These are phyloP conservation scores for Cyclocybe cylindracea DNA, from an alignment of 768 basidiomycete genomes.

Conservation along the genomic window DNA sequence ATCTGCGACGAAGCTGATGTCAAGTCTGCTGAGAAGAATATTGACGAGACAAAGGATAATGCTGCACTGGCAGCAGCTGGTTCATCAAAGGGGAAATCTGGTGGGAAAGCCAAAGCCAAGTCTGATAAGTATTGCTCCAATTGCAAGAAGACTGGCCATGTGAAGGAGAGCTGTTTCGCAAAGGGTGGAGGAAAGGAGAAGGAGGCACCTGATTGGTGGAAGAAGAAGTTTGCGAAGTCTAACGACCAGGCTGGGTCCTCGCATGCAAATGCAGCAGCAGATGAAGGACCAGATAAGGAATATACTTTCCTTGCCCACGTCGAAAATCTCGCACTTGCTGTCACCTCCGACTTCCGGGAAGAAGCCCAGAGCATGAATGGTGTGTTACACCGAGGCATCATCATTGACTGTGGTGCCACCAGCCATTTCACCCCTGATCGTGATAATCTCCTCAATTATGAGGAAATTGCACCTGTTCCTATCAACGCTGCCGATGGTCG, in stretches of 20 bases:
- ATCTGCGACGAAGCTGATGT: constrained; percentile 13
- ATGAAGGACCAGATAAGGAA: constrained; percentile 12
- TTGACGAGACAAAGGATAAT: constrained; percentile 13
- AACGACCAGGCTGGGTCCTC: constrained; percentile 8
- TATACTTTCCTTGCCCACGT: not conserved
- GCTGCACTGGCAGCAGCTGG: constrained; percentile 17
- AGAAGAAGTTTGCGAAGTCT: constrained; percentile 16
- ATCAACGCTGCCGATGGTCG: constrained; percentile 29
- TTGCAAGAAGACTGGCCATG: constrained; percentile 28
- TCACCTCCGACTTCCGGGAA: constrained; percentile 11
- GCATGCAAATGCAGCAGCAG: constrained; percentile 8
- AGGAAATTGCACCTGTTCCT: constrained; percentile 12
- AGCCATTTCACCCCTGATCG: constrained; percentile 32
- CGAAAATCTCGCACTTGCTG: too few species aligned
- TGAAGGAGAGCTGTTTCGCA: constrained; percentile 27
- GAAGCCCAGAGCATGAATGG: not conserved
- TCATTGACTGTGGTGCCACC: constrained; percentile 33
- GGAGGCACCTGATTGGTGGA: constrained; percentile 26
- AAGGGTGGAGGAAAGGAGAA: constrained; percentile 31
- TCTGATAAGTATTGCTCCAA: constrained; percentile 21
- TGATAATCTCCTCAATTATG: constrained; percentile 24
- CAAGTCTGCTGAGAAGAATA: constrained; percentile 11
- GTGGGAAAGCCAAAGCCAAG: constrained; percentile 11
- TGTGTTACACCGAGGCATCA: constrained; percentile 5
- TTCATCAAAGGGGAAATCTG: constrained; percentile 5